These are phyloP conservation scores for Sextonia rubra DNA, from an alignment of 164 flowering plant species.

Conservation along the genomic window DNA sequence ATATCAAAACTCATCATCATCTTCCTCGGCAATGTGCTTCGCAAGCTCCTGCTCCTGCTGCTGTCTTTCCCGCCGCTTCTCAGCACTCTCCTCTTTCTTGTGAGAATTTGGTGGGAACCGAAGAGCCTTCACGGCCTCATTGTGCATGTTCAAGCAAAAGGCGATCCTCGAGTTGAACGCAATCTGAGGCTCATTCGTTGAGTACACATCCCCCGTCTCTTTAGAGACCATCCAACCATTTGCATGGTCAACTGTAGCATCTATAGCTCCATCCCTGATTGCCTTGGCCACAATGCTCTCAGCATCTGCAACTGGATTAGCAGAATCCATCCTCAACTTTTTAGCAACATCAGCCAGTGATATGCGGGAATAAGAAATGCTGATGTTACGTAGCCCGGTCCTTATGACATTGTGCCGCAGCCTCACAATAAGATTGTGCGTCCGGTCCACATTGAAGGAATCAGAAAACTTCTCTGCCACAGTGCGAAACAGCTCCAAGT, in stretches of 20 bases:
- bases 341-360: slow-evolving; percentile 79
- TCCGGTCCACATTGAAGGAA: slow-evolving; percentile 66
- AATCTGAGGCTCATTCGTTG: slow-evolving; percentile 79
- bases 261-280: slow-evolving; percentile 91
- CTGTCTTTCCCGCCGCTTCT: slow-evolving; percentile 78
- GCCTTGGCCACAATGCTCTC: slow-evolving; percentile 96
- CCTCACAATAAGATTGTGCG: slow-evolving; percentile 88
- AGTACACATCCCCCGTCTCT: slow-evolving; percentile 92
- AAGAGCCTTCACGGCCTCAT: slow-evolving; percentile 87
- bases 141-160: slow-evolving; percentile 92
- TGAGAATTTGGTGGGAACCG: slow-evolving; percentile 85
- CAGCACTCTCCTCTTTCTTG: slow-evolving; percentile 86
- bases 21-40: slow-evolving; percentile 94
- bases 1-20: slow-evolving; percentile 81
- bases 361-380: slow-evolving; percentile 87
- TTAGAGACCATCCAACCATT: slow-evolving; percentile 84
- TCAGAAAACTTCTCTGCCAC: slow-evolving; percentile 69
- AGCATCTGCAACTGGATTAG: slow-evolving; percentile 87
- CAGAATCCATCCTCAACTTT: slow-evolving; percentile 71
- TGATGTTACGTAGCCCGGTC: slow-evolving; percentile 88
- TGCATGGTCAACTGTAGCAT: slow-evolving; percentile 78
- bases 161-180: slow-evolving; percentile 88
- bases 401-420: slow-evolving; percentile 90
- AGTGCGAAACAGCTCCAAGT: slow-evolving; percentile 67
- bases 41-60: slow-evolving; percentile 83